Base-by-base conservation (phyloP, 495 filamentous ascomycete species). In the Tetracladium marchalianum region DNA sequence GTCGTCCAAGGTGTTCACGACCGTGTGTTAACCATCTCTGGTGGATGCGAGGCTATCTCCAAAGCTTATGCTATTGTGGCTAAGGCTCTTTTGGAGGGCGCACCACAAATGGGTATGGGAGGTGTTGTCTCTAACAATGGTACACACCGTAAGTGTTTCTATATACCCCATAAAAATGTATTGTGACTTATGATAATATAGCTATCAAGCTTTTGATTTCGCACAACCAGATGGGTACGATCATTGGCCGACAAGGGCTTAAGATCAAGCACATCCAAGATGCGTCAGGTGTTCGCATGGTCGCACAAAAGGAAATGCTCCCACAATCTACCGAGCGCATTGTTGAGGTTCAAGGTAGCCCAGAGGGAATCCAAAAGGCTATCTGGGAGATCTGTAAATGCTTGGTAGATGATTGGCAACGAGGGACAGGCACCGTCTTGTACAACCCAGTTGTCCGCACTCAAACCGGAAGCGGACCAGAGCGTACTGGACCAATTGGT, bases 261-360 rank as follows among this genome's bases (percentile, higher is more conserved):
- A 97, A 96, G 72, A 98, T 98, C 72, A 98, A 98, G 76, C 85
- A 95, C 64, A 98, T 98, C 56, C 92, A 98, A 64, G 93, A 98
- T 66, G 81, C 82, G 10, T 97, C 93, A 2, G 88, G 90, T 51
- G 90, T 96, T 46, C 87, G 92, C 54, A 97, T 98, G 92, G 89
- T 97, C 31, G 92, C 92, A 40, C 90, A 96, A 64, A 98, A 98
- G 69, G 92, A 98, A 60, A 97, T 98, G 92, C 81, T 97, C 31
- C 92, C 92, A 19, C 92, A 97, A 63, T 98, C 92, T 11, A 98
- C 92, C n/a, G 92, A 98, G 68, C 84, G 92, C 39, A 86, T 98
- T 54, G 93, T 98, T 44, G 93, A 97, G 62, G 85, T 98, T 41
- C 85, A 90, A 62, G 92, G 92, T 56, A 87, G 81, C 6, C 86